phyloP scores from a whole-genome alignment of 352 stramenopile species.

The Phytopythium chamaehyphon region DNA sequence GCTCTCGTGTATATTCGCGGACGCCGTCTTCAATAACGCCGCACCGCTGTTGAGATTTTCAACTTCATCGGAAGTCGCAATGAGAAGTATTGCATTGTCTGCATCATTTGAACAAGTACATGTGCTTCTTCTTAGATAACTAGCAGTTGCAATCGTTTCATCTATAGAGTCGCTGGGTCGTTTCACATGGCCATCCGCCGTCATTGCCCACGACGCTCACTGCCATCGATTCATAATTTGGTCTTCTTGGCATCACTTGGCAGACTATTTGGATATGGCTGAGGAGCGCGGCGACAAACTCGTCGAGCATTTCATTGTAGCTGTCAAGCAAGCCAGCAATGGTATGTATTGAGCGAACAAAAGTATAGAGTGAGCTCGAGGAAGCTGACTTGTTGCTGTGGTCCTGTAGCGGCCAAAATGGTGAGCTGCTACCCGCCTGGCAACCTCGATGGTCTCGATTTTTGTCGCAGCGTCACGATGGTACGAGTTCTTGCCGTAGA shows the following conservation, averaged over 20 bases:
- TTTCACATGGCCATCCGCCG: too few relatives aligned
- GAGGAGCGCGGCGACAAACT: constrained; percentile 12
- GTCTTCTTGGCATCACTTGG: not conserved
- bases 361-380: too few relatives aligned
- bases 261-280: constrained; percentile 1
- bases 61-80: not conserved
- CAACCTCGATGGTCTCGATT: constrained; percentile 26
- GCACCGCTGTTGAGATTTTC: not conserved
- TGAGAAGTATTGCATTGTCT: too few relatives aligned
- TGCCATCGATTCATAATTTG: too few relatives aligned
- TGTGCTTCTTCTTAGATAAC: too few relatives aligned
- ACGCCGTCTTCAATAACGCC: constrained; percentile 1
- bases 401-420: constrained; percentile 13
- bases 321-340: constrained; percentile 16
- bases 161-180: not conserved
- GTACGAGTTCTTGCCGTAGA: constrained; percentile 8
- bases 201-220: too few relatives aligned
- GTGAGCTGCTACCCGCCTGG: constrained; percentile 32
- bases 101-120: too few relatives aligned
- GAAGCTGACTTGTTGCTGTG: not conserved
- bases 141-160: constrained; percentile 4
- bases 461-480: constrained; percentile 46
- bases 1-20: not conserved
- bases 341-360: not conserved
- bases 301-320: constrained; percentile 45